phyloP scores from a whole-genome alignment of 202 grass and related monocot species.

The Carex sylvatica region DNA sequence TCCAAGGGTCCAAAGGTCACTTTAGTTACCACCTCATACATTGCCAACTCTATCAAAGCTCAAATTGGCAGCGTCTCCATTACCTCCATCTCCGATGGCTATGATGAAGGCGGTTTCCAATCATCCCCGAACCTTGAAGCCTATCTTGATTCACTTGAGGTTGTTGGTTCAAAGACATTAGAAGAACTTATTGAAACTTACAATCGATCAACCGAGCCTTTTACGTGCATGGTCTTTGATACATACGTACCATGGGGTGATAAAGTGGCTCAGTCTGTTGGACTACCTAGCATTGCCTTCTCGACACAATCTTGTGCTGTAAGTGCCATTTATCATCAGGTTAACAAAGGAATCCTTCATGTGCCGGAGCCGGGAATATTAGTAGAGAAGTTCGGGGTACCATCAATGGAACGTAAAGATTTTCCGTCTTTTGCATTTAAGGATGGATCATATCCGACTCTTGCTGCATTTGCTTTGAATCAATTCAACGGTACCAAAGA shows the following conservation, averaged over 20 bases:
- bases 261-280: conserved; percentile 21
- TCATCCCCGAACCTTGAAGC: conserved; percentile 35
- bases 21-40: conserved; percentile 54
- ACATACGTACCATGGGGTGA: conserved; percentile 45
- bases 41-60: conserved; percentile 32
- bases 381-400: conserved; percentile 23
- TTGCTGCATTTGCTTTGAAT: conserved; percentile 31
- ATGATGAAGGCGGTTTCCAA: conserved; percentile 45
- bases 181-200: conserved; percentile 35
- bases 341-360: conserved; percentile 29
- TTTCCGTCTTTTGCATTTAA: conserved; percentile 50
- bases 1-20: conserved; percentile 48
- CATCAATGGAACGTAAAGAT: conserved; percentile 54
- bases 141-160: conserved; percentile 38
- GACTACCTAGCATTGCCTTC: conserved; percentile 34
- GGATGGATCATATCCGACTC: conserved; percentile 34
- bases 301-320: conserved; percentile 64
- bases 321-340: conserved; percentile 60
- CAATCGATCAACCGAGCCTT: conserved; percentile 4
- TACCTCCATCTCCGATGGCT: conserved; percentile 62
- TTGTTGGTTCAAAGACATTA: conserved; percentile 34
- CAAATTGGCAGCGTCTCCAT: conserved; percentile 23
- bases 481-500: conserved; percentile 46
- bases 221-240: conserved; percentile 73
- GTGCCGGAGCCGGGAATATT: conserved; percentile 7